These are phyloP conservation scores for Kazachstania viticola DNA, from an alignment of 805 yeast species.

Conservation along the genomic window DNA sequence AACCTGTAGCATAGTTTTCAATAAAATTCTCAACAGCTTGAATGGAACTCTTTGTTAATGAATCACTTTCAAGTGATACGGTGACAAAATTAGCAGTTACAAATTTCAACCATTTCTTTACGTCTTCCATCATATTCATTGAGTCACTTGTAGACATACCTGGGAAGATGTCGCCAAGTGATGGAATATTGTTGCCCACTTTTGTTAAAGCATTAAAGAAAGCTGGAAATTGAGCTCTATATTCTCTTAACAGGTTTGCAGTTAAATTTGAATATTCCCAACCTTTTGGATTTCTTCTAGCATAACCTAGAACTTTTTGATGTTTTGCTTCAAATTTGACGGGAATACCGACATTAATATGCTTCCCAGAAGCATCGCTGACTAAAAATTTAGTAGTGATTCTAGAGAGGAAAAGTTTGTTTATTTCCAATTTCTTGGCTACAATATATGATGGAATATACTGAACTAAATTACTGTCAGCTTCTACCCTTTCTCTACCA, in stretches of 20 bases:
- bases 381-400: constrained; percentile 66
- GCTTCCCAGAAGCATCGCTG: constrained; percentile 38
- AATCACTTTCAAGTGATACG: constrained; percentile 69
- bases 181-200: constrained; percentile 17
- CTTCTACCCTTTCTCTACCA: constrained; percentile 48
- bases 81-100: constrained; percentile 45
- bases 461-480: constrained; percentile 43
- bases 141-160: constrained; percentile 23
- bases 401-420: constrained; percentile 59
- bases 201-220: constrained; percentile 37
- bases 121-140: constrained; percentile 18
- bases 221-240: constrained; percentile 48
- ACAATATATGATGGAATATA: constrained; percentile 60
- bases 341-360: constrained; percentile 66
- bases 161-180: constrained; percentile 26
- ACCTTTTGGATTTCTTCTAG: constrained; percentile 48
- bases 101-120: constrained; percentile 34
- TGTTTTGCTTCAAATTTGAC: constrained; percentile 72
- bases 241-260: constrained; percentile 49
- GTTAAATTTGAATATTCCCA: constrained; percentile 86
- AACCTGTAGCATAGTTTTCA: constrained; percentile 33
- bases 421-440: constrained; percentile 43
- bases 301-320: constrained; percentile 79
- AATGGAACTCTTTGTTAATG: constrained; percentile 56
- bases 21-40: constrained; percentile 53